Conservation (phyloP, 179 eudicot species). For the Patellifolia procumbens region DNA sequence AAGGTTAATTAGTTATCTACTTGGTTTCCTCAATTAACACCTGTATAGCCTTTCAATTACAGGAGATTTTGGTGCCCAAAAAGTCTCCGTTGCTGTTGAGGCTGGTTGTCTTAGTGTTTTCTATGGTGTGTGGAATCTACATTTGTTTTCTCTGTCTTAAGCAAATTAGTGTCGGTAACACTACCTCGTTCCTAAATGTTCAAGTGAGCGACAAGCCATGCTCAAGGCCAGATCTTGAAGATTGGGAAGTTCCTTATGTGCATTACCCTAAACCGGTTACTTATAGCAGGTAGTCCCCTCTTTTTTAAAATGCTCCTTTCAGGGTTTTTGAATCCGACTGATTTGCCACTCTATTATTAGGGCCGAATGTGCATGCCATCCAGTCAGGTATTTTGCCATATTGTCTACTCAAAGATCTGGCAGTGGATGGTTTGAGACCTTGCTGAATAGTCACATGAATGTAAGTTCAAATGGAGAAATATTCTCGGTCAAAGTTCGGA, state of each 20-base stretch:
- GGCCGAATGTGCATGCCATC: conserved; percentile 80
- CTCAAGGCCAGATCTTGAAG: conserved; percentile 38
- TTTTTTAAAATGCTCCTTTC: neutral
- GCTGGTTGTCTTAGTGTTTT: conserved; percentile 50
- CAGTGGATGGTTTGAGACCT: conserved; percentile 92
- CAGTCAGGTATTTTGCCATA: conserved; percentile 78
- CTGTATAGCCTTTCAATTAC: conserved; percentile 20
- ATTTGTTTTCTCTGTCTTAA: conserved; percentile 59
- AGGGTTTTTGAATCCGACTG: neutral
- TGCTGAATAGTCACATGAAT: conserved; percentile 78
- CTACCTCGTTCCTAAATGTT: conserved; percentile 25
- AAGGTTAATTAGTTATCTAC: neutral
- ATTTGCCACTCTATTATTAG: conserved; percentile 32
- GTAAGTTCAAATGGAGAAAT: conserved; percentile 90
- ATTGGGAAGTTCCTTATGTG: conserved; percentile 47
- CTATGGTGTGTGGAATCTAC: conserved; percentile 60
- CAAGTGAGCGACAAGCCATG: conserved; percentile 50
- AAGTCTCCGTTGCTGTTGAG: conserved; percentile 54
- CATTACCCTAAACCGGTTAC: conserved; percentile 74
- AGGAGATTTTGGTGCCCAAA: conserved; percentile 46
- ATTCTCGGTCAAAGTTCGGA: conserved; percentile 66
- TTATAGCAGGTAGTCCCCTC: conserved; percentile 51
- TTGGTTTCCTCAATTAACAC: conserved; percentile 2
- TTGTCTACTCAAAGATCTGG: conserved; percentile 89
- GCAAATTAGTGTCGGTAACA: conserved; percentile 37